Base-by-base conservation (phyloP, 768 basidiomycete species). In the Lentinula detonsa region DNA sequence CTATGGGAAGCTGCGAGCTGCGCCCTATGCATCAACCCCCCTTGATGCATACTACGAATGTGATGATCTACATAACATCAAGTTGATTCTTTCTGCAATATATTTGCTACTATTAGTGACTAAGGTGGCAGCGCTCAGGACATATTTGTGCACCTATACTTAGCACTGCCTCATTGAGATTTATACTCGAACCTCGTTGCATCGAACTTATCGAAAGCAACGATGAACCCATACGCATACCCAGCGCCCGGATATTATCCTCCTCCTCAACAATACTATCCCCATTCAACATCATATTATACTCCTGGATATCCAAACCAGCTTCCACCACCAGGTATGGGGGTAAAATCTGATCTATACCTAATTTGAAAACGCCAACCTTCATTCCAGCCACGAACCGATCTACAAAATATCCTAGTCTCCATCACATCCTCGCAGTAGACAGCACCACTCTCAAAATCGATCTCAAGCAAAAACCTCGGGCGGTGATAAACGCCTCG, bases 381-480 rank as follows among this genome's bases (percentile, higher is more conserved):
- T 28, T 13, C 0, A 23, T 49, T 28, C 9, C 10, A 62, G 48
- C 43, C 21, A 43, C 61, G 10, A 53, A 6, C 13, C 64, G 66
- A 55, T 72, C 80, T 4, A 50, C 65, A 1, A 80, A 79, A 70
- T 78, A 80, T 67, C 79, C 84, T n/a, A 73, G 69, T 39, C 69
- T 86, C 18, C 79, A 85, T 66, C 81, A 83, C 2, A 74, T 75
- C 23, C 78, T 87, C 13, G 85, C 82, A 16, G 72, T 74, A 7
- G 83, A 84, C 62, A 75, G 75, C 33, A 82, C 84, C 0, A 68
- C 75, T 9, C 65, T 85, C 8, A 77, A 76, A 16, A 84, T 80
- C 64, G 81, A 87, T 62, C 63, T 85, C 23, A 75, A 74, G 57
- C 76, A 75, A 51, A 67, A 77, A 21, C 77, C 79, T 15, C 72